These are phyloP conservation scores for Carallia pectinifolia DNA, from an alignment of 345 rosid species.

Conservation along the genomic window DNA sequence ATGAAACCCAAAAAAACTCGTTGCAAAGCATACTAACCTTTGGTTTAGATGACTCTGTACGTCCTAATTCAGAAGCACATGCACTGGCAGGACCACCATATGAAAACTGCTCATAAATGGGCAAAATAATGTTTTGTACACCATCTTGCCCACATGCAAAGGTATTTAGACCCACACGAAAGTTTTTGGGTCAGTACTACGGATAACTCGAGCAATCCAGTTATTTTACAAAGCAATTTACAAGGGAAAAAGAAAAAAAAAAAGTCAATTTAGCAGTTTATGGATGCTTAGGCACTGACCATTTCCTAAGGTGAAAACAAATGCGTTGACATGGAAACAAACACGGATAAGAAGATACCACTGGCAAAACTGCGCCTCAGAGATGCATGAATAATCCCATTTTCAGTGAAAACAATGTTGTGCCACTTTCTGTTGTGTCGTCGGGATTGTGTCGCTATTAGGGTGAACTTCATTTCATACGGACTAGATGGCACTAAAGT, in stretches of 20 bases:
- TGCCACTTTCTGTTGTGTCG: conserved; percentile 25
- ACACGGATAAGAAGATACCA: conserved; percentile 9
- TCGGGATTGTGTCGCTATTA: conserved; percentile 4
- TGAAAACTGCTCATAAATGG: background rate
- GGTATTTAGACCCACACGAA: conserved; percentile 2
- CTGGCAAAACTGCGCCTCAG: conserved; percentile 6
- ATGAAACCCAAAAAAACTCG: background rate
- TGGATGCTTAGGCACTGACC: background rate
- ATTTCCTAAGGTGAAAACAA: background rate
- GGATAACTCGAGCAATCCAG: background rate
- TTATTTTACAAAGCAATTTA: background rate
- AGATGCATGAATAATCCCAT: conserved; percentile 21
- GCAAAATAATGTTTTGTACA: conserved; percentile 5
- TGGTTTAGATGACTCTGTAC: conserved; percentile 22
- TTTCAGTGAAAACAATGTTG: conserved; percentile 7
- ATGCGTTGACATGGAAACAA: conserved; percentile 16
- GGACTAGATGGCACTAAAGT: conserved; percentile 22
- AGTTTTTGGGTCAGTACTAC: background rate
- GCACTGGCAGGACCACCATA: conserved; percentile 20
- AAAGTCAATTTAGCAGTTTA: background rate
- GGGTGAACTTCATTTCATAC: background rate
- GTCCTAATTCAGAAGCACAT: conserved; percentile 36
- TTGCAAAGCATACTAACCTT: conserved; percentile 15
- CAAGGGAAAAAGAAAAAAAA: background rate
- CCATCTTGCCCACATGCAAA: conserved; percentile 14